Percentiles rank a stretch among this genome's conserved stretches.
phyloP scores from a whole-genome alignment of 2,329 filamentous ascomycete genomes.

The Venturia aucupariae region DNA sequence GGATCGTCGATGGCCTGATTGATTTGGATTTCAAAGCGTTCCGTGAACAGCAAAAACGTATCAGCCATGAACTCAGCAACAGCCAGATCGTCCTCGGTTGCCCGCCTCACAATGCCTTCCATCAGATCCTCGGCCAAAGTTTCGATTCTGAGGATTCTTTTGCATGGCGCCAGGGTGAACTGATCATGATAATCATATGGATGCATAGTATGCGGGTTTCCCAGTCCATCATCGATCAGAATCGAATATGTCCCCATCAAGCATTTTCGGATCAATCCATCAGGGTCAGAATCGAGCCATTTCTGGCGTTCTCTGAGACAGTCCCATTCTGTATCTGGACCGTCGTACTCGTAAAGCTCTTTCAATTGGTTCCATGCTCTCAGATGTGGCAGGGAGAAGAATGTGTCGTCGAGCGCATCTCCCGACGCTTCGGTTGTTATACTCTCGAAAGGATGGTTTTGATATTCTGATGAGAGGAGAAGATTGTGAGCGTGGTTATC shows the following conservation, averaged over 20 bases:
- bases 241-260: slow-evolving; percentile 64
- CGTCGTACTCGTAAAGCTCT: slow-evolving; percentile 49
- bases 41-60: slow-evolving; percentile 37
- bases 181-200: slow-evolving; percentile 55
- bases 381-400: slow-evolving; percentile 57
- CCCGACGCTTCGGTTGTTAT: slow-evolving; percentile 67
- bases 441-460: slow-evolving; percentile 46
- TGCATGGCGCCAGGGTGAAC: slow-evolving; percentile 55
- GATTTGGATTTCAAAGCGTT: slow-evolving; percentile 46
- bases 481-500: slow-evolving; percentile 67
- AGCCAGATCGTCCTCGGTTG: slow-evolving; percentile 27
- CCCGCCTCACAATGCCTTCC: slow-evolving; percentile 39
- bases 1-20: slow-evolving; percentile 50
- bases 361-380: slow-evolving; percentile 62
- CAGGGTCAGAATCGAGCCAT: slow-evolving; percentile 36
- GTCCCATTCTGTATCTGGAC: slow-evolving; percentile 49
- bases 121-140: slow-evolving; percentile 56
- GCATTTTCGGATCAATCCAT: slow-evolving; percentile 53
- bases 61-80: slow-evolving; percentile 26
- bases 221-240: slow-evolving; percentile 69
- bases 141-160: slow-evolving; percentile 71
- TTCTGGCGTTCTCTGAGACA: slow-evolving; percentile 35
- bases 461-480: slow-evolving; percentile 42
- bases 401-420: slow-evolving; percentile 53
- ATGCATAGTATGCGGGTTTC: slow-evolving; percentile 44